Percentiles rank a stretch among this genome's conserved stretches.
These are phyloP conservation scores for Dactylellina parvicollis DNA, from an alignment of 2,329 filamentous ascomycete species.

Conservation along the genomic window DNA sequence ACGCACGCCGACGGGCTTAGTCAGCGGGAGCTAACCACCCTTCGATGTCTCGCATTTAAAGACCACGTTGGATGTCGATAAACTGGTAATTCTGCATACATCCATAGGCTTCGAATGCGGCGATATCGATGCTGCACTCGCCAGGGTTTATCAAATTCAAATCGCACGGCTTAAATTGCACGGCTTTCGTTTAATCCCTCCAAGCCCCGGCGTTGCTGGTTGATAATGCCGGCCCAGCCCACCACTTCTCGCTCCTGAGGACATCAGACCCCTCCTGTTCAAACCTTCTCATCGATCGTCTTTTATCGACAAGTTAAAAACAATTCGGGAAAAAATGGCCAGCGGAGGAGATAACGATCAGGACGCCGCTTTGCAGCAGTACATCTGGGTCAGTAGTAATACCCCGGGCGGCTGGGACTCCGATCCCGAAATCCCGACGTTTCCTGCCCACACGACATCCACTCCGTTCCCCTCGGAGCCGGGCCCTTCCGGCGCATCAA, in stretches of 20 bases:
- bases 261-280: constrained; percentile 7
- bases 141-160: neutral
- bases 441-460: neutral
- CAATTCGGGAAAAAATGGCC: neutral
- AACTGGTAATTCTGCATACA: too few relatives aligned
- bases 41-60: neutral
- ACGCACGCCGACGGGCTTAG: constrained; percentile 45
- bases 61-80: constrained; percentile 1
- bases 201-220: constrained; percentile 5
- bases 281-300: neutral
- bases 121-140: too few relatives aligned
- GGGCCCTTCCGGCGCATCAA: neutral
- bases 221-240: constrained; percentile 40
- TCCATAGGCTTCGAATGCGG: too few relatives aligned
- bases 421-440: constrained; percentile 44
- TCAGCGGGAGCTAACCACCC: constrained; percentile 13
- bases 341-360: constrained; percentile 21
- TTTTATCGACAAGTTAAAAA: neutral
- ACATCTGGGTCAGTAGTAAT: constrained; percentile 51
- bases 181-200: constrained; percentile 37
- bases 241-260: constrained; percentile 23
- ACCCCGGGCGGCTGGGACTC: constrained; percentile 51
- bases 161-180: neutral
- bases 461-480: constrained; percentile 2
- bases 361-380: constrained; percentile 45